Percentiles rank a stretch among this genome's conserved stretches.
These are phyloP conservation scores for Verticillium tricorpus DNA, from an alignment of 2,329 filamentous ascomycete species.

Conservation along the genomic window DNA sequence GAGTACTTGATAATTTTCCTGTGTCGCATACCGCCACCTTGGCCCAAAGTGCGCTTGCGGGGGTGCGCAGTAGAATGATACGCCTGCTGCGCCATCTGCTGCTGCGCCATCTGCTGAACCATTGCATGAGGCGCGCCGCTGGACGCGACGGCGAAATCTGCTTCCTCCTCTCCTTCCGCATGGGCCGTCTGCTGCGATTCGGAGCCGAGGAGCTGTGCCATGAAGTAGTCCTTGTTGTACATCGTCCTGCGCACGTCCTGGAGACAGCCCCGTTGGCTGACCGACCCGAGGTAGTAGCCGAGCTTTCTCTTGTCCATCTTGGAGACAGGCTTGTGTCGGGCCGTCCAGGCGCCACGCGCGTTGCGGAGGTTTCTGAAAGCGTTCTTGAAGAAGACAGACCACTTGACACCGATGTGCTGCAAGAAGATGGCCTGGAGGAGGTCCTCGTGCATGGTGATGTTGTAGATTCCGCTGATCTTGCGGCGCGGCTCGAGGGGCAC, in stretches of 20 bases:
- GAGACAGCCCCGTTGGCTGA: conserved; percentile 18
- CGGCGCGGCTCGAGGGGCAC: conserved; percentile 38
- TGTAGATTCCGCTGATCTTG: conserved; percentile 44
- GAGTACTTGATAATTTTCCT: neutral
- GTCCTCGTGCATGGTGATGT: conserved; percentile 48
- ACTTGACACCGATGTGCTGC: conserved; percentile 42
- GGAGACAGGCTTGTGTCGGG: conserved; percentile 22
- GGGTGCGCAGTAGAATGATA: too few species aligned
- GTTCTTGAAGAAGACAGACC: conserved; percentile 38
- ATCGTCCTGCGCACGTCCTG: conserved; percentile 23
- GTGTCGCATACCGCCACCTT: neutral
- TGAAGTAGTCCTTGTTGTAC: conserved; percentile 37
- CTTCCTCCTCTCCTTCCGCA: conserved; percentile 33
- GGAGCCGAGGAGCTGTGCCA: conserved; percentile 35
- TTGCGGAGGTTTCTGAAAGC: conserved; percentile 25
- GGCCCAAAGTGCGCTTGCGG: neutral
- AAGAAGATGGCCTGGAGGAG: conserved; percentile 47
- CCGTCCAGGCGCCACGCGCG: conserved; percentile 33
- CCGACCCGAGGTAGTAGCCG: conserved; percentile 31
- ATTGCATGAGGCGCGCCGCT: neutral
- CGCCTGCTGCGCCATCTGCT: neutral
- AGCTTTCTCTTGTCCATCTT: conserved; percentile 21
- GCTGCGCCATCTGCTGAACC: neutral
- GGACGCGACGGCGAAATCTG: conserved; percentile 19
- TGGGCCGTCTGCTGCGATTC: conserved; percentile 17